A percentile compares a stretch with the other conserved stretches of the same genome.
Conservation (phyloP, 805 yeast species). For the Zygosaccharomyces rouxii region DNA sequence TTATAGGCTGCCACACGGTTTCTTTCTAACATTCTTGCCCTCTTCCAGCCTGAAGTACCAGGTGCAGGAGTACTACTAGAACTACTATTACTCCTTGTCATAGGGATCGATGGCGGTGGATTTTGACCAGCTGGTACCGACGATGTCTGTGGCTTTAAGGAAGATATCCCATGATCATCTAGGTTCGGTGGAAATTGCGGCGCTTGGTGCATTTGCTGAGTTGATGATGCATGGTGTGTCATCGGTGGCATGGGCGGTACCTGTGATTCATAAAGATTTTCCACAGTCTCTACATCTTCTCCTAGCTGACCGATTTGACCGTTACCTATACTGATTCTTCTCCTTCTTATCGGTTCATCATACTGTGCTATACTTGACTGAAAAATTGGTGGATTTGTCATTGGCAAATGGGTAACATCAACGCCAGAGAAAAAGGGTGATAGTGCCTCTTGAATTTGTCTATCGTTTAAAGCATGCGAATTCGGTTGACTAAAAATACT, state of each 20-base stretch:
- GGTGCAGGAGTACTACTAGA: conserved; percentile 41
- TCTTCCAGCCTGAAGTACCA: conserved; percentile 67
- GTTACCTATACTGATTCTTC: conserved; percentile 76
- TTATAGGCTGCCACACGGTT: conserved; percentile 66
- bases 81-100: neutral
- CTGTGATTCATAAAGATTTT: conserved; percentile 37
- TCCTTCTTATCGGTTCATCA: conserved; percentile 33
- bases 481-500: conserved; percentile 10
- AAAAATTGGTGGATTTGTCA: conserved; percentile 45
- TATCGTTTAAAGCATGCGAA: conserved; percentile 30
- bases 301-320: conserved; percentile 80
- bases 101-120: neutral
- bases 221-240: conserved; percentile 4
- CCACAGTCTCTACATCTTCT: conserved; percentile 37
- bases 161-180: neutral
- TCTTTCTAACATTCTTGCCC: conserved; percentile 55
- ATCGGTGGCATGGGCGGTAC: conserved; percentile 21
- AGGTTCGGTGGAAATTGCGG: neutral
- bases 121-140: neutral
- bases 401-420: conserved; percentile 41
- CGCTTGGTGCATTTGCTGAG: conserved; percentile 12
- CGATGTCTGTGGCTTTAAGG: neutral
- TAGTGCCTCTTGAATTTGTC: conserved; percentile 35
- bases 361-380: conserved; percentile 38
- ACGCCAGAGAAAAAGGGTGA: conserved; percentile 43